Base-by-base conservation (phyloP, 2,329 filamentous ascomycete species). In the Cladosporium sphaerospermum region DNA sequence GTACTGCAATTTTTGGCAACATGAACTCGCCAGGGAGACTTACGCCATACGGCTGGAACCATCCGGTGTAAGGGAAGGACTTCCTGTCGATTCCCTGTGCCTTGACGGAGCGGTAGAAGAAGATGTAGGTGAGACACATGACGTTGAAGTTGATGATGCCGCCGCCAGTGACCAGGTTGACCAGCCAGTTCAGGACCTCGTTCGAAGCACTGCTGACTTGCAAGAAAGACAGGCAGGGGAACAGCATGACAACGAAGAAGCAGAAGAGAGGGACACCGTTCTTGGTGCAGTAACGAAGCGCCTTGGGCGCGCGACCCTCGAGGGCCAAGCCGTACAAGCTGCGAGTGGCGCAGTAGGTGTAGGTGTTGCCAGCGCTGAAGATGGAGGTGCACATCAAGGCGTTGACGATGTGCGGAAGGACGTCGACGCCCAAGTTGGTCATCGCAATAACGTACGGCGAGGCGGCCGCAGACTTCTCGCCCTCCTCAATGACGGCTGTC, bases 141-240 rank as follows among this genome's bases (percentile, higher is more conserved):
- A 79, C 73, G 55, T 85, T 75, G 67, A 82, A 85, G 69, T 84
- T 79, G 66, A 85, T 83, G 60, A 82, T 74, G 55, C 77, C 75
- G 31, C 76, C 78, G 5, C 77, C 80, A 7, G 79, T 82, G 64
- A 81, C 76, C 8, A 84, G 70, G 56, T 74, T 78, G 57, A 77
- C 71, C 47, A 84, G 62, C 66, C 68, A 71, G 31, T 52, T 63
- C 13, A 71, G 56, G 9, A 64, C 69, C 32, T 62, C 56, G 7
- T 60, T 56, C 7, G 69, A 65, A 31, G 61, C 55, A 39, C 56
- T 64, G 18, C 58, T 61, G 40, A 71, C 64, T 9, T 61, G 58
- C 23, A 68, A 56, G 60, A 72, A 71, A 6, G 63, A 56, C 18
- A 71, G 58, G 40, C 68, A 59, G 1, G 67, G 66, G 57, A 71